Base-by-base conservation (phyloP, 2,329 filamentous ascomycete genomes). In the Diaporthe sp. region DNA sequence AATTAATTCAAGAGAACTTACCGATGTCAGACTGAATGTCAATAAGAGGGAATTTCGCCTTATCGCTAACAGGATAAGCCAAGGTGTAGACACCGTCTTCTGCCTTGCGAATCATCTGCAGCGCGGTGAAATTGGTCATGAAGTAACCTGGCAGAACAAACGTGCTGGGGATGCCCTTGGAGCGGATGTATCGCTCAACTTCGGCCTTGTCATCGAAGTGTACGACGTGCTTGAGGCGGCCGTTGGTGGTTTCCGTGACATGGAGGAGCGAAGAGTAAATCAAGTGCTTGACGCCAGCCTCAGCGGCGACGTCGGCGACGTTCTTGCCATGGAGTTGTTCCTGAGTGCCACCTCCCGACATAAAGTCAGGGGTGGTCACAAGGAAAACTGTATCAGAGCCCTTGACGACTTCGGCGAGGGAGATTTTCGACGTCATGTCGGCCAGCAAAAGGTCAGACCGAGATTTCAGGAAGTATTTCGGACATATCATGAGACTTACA, bases 81-180 rank as follows among this genome's bases (percentile, higher is more conserved):
- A 81, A 47, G 0, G 47, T 74, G 35, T 81, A 78, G 15, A 79
- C 77, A 60, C 79, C 82, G n/a, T 80, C 79, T 6, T 80, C 80
- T 40, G 71, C 76, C 72, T 80, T 78, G 8, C 78, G 78, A 40
- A 78, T 77, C 33, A 77, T 38, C 75, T 80, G 75, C 30, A 75
- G 28, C 2, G 50, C 75, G 30, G 81, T 77, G 35, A 86, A 82
- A 73, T 89, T 90, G 76, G 85, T 84, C 88, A 90, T 89, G 76
- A 88, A 90, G 52, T 83, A 84, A 0, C 83, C 89, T 0, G 88
- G 85, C 4, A 85, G 81, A 76, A 87, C 85, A 79, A 88, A 90
- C 0, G 88, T 84, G 61, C 84, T 84, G 15, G 85, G 84, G 6
- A 90, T 80, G 0, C 83, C 84, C 0, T 87, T 77, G 0, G 76